phyloP scores from a whole-genome alignment of 768 basidiomycete genomes.

The Podaxis sp. region DNA sequence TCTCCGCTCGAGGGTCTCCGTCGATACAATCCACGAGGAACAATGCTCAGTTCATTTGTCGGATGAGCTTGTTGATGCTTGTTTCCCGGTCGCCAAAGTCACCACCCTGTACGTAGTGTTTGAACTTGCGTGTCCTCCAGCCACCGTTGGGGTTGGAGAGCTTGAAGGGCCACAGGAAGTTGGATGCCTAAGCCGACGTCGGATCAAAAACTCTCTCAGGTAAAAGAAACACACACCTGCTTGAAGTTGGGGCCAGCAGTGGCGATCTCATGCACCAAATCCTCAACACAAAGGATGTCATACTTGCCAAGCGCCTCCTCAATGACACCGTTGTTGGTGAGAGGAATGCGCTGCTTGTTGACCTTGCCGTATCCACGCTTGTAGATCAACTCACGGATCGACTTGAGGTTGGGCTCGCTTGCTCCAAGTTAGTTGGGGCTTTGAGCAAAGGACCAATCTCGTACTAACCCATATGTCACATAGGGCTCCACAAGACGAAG shows the following conservation, averaged over 20 bases:
- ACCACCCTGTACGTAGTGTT: constrained; percentile 93
- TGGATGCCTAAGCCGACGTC: constrained; percentile 56
- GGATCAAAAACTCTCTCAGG: constrained; percentile 9
- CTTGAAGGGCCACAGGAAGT: constrained; percentile 99
- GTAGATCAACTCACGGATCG: constrained; percentile 96
- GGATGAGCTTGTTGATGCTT: constrained; percentile 97
- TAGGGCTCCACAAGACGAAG: constrained; percentile 97
- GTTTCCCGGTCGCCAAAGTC: constrained; percentile 96
- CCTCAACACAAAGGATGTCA: constrained; percentile 96
- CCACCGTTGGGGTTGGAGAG: constrained; percentile 99
- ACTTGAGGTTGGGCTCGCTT: constrained; percentile 95
- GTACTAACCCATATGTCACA: constrained; percentile 88
- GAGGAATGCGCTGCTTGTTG: constrained; percentile 95
- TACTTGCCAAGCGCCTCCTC: constrained; percentile 88
- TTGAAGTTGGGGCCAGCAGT: constrained; percentile 99
- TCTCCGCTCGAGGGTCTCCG: constrained; percentile 17
- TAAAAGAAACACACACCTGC: constrained; percentile 58
- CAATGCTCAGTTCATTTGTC: constrained; percentile 79
- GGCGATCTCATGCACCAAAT: constrained; percentile 95
- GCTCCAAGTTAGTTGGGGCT: neutral
- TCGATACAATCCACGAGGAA: constrained; percentile 16
- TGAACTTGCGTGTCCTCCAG: constrained; percentile 98
- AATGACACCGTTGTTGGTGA: constrained; percentile 91
- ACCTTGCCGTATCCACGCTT: constrained; percentile 99
- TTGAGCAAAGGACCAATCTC: neutral